phyloP scores from a whole-genome alignment of 2,329 filamentous ascomycete species.

The Capronia epimyces region DNA sequence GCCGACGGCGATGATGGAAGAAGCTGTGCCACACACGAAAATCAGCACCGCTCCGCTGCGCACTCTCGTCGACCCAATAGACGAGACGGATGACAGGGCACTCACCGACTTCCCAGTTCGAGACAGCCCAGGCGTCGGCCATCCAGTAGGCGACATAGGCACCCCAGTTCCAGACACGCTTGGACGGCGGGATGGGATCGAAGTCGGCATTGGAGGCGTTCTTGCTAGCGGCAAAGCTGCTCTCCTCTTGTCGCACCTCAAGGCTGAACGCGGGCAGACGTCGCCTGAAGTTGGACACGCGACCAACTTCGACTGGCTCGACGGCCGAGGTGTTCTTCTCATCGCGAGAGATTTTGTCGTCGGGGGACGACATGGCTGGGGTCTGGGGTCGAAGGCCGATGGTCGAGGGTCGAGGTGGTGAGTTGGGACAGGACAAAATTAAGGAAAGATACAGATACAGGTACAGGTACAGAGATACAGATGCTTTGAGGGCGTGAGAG shows the following conservation, averaged over 20 bases:
- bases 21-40: slow-evolving; percentile 20
- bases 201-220: slow-evolving; percentile 26
- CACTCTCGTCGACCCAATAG: slow-evolving; percentile 2
- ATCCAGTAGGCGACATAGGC: slow-evolving; percentile 45
- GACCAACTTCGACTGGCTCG: slow-evolving; percentile 17
- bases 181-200: slow-evolving; percentile 36
- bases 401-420: slow-evolving; percentile 17
- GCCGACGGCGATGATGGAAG: slow-evolving; percentile 48
- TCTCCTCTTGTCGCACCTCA: slow-evolving; percentile 24
- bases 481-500: too few relatives aligned
- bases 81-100: not conserved
- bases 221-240: slow-evolving; percentile 23
- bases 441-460: not conserved
- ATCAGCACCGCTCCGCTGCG: slow-evolving; percentile 13
- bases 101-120: slow-evolving; percentile 26
- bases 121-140: slow-evolving; percentile 32
- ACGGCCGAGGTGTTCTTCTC: slow-evolving; percentile 16
- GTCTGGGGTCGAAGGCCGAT: not conserved
- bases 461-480: too few relatives aligned
- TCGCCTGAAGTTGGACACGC: slow-evolving; percentile 10
- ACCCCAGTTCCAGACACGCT: slow-evolving; percentile 40
- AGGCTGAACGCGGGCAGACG: slow-evolving; percentile 19
- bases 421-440: not conserved
- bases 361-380: slow-evolving; percentile 15
- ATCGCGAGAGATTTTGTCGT: slow-evolving; percentile 6